These are phyloP conservation scores for Sporothrix schenckii DNA, from an alignment of 2,329 filamentous ascomycete species.

Conservation along the genomic window DNA sequence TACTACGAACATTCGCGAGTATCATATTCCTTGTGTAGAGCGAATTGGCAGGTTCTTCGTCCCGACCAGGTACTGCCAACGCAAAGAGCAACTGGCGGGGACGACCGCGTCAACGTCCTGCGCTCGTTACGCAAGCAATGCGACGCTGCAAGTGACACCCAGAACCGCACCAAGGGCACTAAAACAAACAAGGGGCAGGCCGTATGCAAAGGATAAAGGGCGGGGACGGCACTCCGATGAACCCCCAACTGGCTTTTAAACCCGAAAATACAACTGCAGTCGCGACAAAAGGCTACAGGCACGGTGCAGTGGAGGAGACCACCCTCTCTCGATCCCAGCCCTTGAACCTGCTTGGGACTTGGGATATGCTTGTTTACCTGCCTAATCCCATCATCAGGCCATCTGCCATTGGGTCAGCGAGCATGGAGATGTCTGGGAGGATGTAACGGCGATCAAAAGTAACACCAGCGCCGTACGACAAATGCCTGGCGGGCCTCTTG, in stretches of 20 bases:
- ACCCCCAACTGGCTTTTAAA: background rate
- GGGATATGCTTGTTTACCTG: background rate
- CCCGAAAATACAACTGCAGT: background rate
- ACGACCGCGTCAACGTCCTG: background rate
- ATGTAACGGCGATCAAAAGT: background rate
- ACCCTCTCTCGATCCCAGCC: background rate
- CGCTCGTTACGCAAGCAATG: background rate
- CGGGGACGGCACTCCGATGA: background rate
- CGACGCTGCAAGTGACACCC: conserved; percentile 2
- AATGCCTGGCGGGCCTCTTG: background rate
- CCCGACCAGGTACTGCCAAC: no score
- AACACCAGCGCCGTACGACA: background rate
- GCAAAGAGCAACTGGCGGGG: background rate
- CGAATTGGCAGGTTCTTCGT: no score
- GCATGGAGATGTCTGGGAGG: background rate
- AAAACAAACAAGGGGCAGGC: conserved; percentile 12
- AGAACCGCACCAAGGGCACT: background rate
- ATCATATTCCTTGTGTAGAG: background rate
- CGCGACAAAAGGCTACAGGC: background rate
- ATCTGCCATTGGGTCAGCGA: background rate
- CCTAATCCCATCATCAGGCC: background rate
- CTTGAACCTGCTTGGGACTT: background rate
- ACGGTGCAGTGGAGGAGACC: background rate
- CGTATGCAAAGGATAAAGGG: background rate
- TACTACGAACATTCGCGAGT: no score